Evolutionary conservation across 306 rosid genomes (phyloP).

Genomic region (Quillaja saponaria): DNA sequence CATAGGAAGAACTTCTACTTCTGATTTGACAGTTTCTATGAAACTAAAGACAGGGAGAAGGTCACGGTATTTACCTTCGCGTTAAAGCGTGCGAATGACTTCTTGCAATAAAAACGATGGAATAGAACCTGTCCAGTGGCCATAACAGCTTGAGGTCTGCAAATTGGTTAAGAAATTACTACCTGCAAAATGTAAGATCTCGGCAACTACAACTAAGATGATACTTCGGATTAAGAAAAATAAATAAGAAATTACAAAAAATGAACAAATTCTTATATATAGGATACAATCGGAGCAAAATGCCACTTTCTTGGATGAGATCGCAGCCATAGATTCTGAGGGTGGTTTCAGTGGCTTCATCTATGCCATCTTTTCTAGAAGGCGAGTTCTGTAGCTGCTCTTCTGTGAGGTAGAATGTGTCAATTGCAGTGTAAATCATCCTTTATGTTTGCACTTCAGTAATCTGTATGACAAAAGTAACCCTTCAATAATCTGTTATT

Average conservation of each 20-base stretch:
- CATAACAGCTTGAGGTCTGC: conserved; percentile 96
- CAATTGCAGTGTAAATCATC: conserved; percentile 91
- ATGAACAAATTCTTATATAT: conserved; percentile 7
- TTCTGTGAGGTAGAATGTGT: conserved; percentile 76
- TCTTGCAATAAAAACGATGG: conserved; percentile 94
- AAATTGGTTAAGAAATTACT: conserved; percentile 33
- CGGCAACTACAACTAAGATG: too few relatives aligned
- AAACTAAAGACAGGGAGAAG: too few relatives aligned
- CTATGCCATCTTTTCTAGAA: conserved; percentile 81
- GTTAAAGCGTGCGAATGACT: conserved; percentile 89
- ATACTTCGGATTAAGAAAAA: background rate
- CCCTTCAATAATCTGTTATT: too few relatives aligned
- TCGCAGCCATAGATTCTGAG: conserved; percentile 92
- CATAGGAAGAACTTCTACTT: too few relatives aligned
- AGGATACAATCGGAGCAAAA: conserved; percentile 78
- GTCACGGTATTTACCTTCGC: conserved; percentile 56
- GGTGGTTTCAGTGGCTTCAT: conserved; percentile 70
- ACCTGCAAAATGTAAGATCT: background rate
- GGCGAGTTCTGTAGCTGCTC: conserved; percentile 69
- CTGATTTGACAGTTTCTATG: too few relatives aligned
- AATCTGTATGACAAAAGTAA: background rate
- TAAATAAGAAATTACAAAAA: background rate
- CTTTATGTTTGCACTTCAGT: conserved; percentile 12
- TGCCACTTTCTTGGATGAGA: conserved; percentile 95
- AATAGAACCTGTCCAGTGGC: conserved; percentile 96